phyloP scores from a whole-genome alignment of 1,284 basidiomycete species.

The Pascua guehoae region DNA sequence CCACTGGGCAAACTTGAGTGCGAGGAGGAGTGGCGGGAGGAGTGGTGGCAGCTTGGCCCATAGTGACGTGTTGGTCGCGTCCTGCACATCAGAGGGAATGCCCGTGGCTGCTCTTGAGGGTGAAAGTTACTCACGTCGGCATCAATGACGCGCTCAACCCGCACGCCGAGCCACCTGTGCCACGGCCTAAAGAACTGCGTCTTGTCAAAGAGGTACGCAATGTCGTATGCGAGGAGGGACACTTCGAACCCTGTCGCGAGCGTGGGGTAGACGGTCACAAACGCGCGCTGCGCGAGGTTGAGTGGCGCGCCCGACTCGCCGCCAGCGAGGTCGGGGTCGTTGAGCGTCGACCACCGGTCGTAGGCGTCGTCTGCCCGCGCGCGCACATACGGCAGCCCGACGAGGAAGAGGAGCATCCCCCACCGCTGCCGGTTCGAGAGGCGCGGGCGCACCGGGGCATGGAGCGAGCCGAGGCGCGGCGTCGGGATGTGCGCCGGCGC shows the following conservation, averaged over 20 bases:
- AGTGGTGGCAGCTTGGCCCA: conserved; percentile 47
- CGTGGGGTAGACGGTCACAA: conserved; percentile 76
- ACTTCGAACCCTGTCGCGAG: conserved; percentile 70
- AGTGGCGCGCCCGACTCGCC: conserved; percentile 28
- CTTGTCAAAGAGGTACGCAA: conserved; percentile 85
- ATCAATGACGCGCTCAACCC: conserved; percentile 45
- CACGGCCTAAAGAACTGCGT: conserved; percentile 89
- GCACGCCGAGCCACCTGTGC: conserved; percentile 77
- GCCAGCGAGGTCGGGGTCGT: conserved; percentile 15
- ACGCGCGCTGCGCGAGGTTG: conserved; percentile 39
- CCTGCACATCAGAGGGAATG: not conserved
- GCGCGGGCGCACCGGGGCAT: conserved; percentile 7
- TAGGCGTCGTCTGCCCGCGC: conserved; percentile 86
- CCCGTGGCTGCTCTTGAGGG: no score
- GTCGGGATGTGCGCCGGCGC: conserved; percentile 26
- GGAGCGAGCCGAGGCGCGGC: conserved; percentile 23
- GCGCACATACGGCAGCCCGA: conserved; percentile 82
- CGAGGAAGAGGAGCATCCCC: conserved; percentile 72
- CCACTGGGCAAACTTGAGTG: conserved; percentile 97
- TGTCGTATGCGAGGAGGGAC: conserved; percentile 77
- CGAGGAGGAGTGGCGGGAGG: conserved; percentile 85
- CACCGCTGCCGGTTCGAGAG: conserved; percentile 42
- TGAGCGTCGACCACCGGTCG: conserved; percentile 60
- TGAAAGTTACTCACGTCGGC: conserved; percentile 10
- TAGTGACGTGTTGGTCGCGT: conserved; percentile 6